These are phyloP conservation scores for Anthostomella pinea DNA, from an alignment of 2,329 filamentous ascomycete genomes.

Conservation along the genomic window DNA sequence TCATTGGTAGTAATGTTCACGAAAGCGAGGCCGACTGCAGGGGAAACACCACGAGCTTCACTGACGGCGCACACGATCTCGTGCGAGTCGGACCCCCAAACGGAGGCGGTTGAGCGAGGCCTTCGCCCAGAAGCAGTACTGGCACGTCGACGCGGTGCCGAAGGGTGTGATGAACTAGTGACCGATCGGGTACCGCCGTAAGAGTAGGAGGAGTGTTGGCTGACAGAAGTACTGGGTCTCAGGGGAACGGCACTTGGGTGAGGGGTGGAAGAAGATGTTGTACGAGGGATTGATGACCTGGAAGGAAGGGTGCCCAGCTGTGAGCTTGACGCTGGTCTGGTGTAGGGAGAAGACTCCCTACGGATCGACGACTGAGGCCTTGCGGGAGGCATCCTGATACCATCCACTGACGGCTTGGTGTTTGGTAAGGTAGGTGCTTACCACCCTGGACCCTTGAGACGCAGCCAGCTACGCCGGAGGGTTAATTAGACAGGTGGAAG, in stretches of 20 bases:
- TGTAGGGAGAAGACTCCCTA: too few species aligned
- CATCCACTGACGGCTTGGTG: too few species aligned
- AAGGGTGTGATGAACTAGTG: slow-evolving; percentile 26
- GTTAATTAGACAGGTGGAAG: too few species aligned
- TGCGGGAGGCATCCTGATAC: too few species aligned
- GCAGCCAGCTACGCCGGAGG: too few species aligned
- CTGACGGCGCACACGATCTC: slow-evolving; percentile 84
- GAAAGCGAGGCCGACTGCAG: slow-evolving; percentile 81
- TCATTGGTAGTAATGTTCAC: slow-evolving; percentile 84
- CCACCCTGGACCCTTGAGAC: too few species aligned
- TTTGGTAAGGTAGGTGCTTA: too few species aligned
- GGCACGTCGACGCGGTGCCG: slow-evolving; percentile 21
- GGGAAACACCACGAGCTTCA: slow-evolving; percentile 83
- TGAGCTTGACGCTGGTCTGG: slow-evolving; percentile 6
- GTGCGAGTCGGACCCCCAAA: slow-evolving; percentile 53
- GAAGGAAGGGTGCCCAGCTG: slow-evolving; percentile 8
- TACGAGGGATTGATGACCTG: slow-evolving; percentile 11
- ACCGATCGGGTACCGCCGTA: slow-evolving; percentile 22
- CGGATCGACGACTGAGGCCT: too few species aligned
- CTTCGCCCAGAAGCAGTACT: slow-evolving; percentile 45
- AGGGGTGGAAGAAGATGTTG: slow-evolving; percentile 20
- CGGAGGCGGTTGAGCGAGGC: slow-evolving; percentile 39
- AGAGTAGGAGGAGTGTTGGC: slow-evolving; percentile 27
- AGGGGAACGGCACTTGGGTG: slow-evolving; percentile 9
- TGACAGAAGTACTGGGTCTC: slow-evolving; percentile 23